Base-by-base conservation (phyloP, 2,329 filamentous ascomycete species). In the Balansia obtecta region DNA sequence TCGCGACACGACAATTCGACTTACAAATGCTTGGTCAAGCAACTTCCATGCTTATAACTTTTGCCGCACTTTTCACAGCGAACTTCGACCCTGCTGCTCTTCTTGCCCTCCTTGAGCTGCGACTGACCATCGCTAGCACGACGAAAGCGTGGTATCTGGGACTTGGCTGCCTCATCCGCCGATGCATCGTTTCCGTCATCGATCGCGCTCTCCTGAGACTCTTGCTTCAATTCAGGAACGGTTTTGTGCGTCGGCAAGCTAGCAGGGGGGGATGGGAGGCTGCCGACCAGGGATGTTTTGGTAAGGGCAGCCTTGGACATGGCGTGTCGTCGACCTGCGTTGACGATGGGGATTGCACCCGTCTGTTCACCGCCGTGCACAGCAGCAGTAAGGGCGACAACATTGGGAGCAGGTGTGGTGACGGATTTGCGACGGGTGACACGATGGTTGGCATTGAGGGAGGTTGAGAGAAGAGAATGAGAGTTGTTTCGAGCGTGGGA, bases 11-110 rank as follows among this genome's bases (percentile, higher is more conserved):
- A 57, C 64, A 62, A 66, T 65, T 67, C 65, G 69, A 95, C 93
- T 81, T 83, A 97, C 93, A 96, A 85, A 83, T 98, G 93, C 82
- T 97, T 98, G 68, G 88, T 94, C 77, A 98, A 82, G 82, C 93
- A 98, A 76, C 93, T 97, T 82, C 90, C 95, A 79, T 98, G 93
- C 83, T 98, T 98, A 82, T 98, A 98, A 72, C 89, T 89, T 79
- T 98, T 98, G 70, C 91, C 91, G 76, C 93, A 98, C 71, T 90
- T 91, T 67, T 95, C 88, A 75, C 93, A 98, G 70, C 86, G 88
- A 66, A 98, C 81, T 68, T 97, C 91, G 63, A 83, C 82, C 63
- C 83, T 80, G 71, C 81, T 86, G 68, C 80, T 79, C 72, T 88
- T 90, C 73, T 90, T 90, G 61, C 91, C 86, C 59, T 85, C 83